phyloP scores from a whole-genome alignment of 768 basidiomycete genomes.

The Russula vinacea region DNA sequence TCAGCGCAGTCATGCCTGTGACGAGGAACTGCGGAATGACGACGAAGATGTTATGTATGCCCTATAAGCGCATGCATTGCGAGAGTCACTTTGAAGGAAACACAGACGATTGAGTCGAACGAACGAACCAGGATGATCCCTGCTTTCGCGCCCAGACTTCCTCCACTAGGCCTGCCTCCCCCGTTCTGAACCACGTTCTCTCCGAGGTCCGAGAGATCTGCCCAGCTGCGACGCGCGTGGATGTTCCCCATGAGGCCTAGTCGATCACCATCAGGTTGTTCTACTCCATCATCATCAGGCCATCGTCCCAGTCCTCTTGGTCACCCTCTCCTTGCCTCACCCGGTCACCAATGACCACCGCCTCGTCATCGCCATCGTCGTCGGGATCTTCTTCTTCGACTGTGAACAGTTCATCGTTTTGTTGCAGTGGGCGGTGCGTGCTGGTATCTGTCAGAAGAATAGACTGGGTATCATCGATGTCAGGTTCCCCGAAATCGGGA shows the following conservation, averaged over 20 bases:
- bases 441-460: slow-evolving; percentile 44
- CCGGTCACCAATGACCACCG: slow-evolving; percentile 10
- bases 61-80: slow-evolving; percentile 44
- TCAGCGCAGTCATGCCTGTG: slow-evolving; percentile 76
- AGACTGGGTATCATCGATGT: slow-evolving; percentile 36
- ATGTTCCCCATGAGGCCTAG: slow-evolving; percentile 26
- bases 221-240: slow-evolving; percentile 27
- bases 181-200: slow-evolving; percentile 11
- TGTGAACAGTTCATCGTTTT: slow-evolving; percentile 35
- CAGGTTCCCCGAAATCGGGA: slow-evolving; percentile 26
- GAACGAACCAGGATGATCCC: slow-evolving; percentile 75
- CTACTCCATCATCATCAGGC: slow-evolving; percentile 31
- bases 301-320: slow-evolving; percentile 35
- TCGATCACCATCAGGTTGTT: slow-evolving; percentile 20
- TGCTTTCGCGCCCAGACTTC: slow-evolving; percentile 70
- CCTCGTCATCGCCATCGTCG: slow-evolving; percentile 33
- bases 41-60: slow-evolving; percentile 93
- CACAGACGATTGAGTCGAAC: slow-evolving; percentile 19
- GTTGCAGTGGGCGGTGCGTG: slow-evolving; percentile 29
- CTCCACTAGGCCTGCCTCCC: background rate
- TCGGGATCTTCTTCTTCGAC: slow-evolving; percentile 30
- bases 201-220: slow-evolving; percentile 16
- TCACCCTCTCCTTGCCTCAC: slow-evolving; percentile 29
- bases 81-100: background rate
- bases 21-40: slow-evolving; percentile 94